Base-by-base conservation (phyloP, 2,329 filamentous ascomycete genomes). In the Cadophora luteo-olivacea region DNA sequence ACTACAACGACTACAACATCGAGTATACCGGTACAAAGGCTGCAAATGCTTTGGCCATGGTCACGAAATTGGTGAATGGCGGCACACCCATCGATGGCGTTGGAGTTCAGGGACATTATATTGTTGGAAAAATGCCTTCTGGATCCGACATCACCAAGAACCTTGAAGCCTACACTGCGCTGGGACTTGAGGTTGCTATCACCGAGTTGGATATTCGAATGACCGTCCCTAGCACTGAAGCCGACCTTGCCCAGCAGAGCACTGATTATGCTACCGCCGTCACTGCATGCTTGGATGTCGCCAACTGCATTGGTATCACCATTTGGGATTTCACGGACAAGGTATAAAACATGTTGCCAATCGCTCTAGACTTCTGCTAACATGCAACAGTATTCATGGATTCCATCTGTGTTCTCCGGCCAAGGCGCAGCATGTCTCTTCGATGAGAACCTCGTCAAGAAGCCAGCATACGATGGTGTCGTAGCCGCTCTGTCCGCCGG, bases 201-300 rank as follows among this genome's bases (percentile, higher is more conserved):
- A 90, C 88, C 0, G 88, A 91, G 79, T 80, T 90, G n/a, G 88
- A 90, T 74, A 85, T 90, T 69, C 82, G 87, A 36, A 83, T 84
- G 66, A 61, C 64, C 4, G 76, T 88, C 12, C 86, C 87, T 0
- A 77, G 83, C 3, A 81, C 78, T 4, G 74, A 76, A 1, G 74
- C 79, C 1, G 80, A 79, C 36, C 76, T 82, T n/a, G 75, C 77
- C 19, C 80, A 81, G 33, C 87, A 89, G 78, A 82, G 81, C 0
- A 73, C 75, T n/a, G 84, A 85, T 60, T 89, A 87, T 69, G 81
- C 66, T 22, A 76, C 72, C 33, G 70, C 72, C 3, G 73, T 77
- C 12, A 57, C 41, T 8, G 75, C 75, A 0, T 78, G 76, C 51
- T 62, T 77, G 8, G 66, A 61, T 1, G 69, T 69, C 2, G 58